A percentile compares a stretch with the other conserved stretches of the same genome.
Evolutionary conservation across 148 eudicot species (phyloP).

Genomic region (Amaranthus palmeri): DNA sequence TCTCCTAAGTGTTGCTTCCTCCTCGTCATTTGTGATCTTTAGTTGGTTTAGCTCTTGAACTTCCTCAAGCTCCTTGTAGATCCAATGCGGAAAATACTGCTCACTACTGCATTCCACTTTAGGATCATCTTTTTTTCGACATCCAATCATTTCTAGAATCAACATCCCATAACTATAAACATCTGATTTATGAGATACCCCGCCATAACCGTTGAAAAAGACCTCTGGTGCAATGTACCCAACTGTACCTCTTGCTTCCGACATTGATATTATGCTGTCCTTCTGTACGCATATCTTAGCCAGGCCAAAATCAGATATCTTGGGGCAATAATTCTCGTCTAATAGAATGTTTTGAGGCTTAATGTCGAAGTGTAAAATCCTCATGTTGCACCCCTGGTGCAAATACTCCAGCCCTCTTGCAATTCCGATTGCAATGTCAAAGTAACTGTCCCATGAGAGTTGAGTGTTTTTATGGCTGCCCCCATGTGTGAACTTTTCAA

Average conservation of each 20-base stretch:
- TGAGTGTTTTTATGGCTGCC: no score
- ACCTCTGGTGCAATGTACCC: conserved; percentile 34
- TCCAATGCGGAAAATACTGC: conserved; percentile 20
- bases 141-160: conserved; percentile 25
- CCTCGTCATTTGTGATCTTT: conserved; percentile 9
- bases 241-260: conserved; percentile 23
- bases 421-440: no score
- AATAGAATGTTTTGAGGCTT: no score
- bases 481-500: not conserved
- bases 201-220: not conserved
- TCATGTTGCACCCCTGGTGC: no score
- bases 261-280: conserved; percentile 20
- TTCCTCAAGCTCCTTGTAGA: conserved; percentile 26
- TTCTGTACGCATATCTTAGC: conserved; percentile 22
- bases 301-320: conserved; percentile 13
- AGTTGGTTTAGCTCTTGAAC: not conserved
- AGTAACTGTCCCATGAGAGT: no score
- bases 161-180: conserved; percentile 34
- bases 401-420: no score
- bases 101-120: not conserved
- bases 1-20: conserved; percentile 13
- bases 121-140: conserved; percentile 9
- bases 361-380: no score
- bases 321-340: no score
- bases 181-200: conserved; percentile 22